Percentiles rank a stretch among this genome's conserved stretches.
Evolutionary conservation across 352 stramenopile species (phyloP).

Genomic region (Blastocystis hominis): DNA sequence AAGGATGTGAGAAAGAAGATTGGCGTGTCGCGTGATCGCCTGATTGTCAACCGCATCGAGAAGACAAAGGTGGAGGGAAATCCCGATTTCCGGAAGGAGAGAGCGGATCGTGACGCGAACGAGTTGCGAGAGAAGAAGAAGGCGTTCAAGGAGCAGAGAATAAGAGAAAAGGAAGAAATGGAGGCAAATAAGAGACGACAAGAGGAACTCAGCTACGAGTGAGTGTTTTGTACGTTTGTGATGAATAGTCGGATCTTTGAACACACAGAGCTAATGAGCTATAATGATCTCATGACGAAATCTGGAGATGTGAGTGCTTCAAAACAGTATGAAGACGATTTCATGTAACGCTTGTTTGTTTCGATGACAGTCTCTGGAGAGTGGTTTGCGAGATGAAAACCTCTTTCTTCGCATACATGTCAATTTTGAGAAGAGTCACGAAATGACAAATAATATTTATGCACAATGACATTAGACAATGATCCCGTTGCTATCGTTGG

Average conservation of each 20-base stretch:
- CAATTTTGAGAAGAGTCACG: conserved; percentile 37
- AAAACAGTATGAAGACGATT: conserved; percentile 39
- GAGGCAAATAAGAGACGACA: conserved; percentile 52
- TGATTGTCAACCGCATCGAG: conserved; percentile 62
- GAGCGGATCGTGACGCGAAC: conserved; percentile 20
- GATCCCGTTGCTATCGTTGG: conserved; percentile 55
- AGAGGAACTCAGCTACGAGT: conserved; percentile 60
- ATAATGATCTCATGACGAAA: conserved; percentile 49
- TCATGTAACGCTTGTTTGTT: conserved; percentile 54
- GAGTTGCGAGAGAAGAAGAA: conserved; percentile 60
- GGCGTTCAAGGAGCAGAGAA: conserved; percentile 70
- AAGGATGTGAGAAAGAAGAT: conserved; percentile 63
- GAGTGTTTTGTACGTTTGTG: conserved; percentile 27
- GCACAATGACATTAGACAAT: neutral
- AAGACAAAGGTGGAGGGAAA: conserved; percentile 60
- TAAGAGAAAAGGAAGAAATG: conserved; percentile 56
- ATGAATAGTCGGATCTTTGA: conserved; percentile 36
- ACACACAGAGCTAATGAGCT: conserved; percentile 44
- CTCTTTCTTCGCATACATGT: conserved; percentile 4
- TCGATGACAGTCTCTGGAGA: neutral
- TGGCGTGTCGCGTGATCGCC: conserved; percentile 58
- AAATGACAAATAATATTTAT: neutral
- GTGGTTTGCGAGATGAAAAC: neutral
- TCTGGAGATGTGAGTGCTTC: conserved; percentile 11
- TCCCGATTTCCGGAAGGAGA: conserved; percentile 55